Percentiles rank a stretch among this genome's conserved stretches.
These are phyloP conservation scores for Cryomyces minteri DNA, from an alignment of 495 filamentous ascomycete species.

Conservation along the genomic window DNA sequence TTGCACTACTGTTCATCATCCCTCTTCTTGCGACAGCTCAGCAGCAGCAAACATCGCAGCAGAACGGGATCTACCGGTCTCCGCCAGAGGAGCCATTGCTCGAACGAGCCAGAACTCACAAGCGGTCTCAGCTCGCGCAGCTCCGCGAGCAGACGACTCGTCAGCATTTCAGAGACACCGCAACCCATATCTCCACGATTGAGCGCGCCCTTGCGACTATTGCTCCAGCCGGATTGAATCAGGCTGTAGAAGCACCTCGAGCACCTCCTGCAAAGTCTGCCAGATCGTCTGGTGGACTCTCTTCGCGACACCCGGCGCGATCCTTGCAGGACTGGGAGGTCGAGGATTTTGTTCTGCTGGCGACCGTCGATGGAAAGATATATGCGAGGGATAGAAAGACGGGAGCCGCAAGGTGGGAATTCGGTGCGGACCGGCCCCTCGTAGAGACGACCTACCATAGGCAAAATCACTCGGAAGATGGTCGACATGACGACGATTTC, in stretches of 20 bases:
- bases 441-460: constrained; percentile 78
- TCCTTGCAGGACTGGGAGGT: constrained; percentile 97
- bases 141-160: neutral
- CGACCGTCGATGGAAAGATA: constrained; percentile 95
- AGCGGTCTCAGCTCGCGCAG: constrained; percentile 6
- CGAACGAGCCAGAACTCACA: constrained; percentile 6
- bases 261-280: constrained; percentile 42
- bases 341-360: constrained; percentile 98
- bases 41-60: constrained; percentile 35
- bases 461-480: constrained; percentile 41
- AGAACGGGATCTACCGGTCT: constrained; percentile 13
- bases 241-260: constrained; percentile 21
- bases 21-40: constrained; percentile 32
- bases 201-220: constrained; percentile 86
- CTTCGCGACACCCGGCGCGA: constrained; percentile 75
- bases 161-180: neutral
- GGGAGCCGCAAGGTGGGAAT: constrained; percentile 64
- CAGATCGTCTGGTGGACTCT: constrained; percentile 45
- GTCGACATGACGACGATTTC: constrained; percentile 50
- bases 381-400: constrained; percentile 82
- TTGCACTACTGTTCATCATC: constrained; percentile 31
- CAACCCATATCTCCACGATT: constrained; percentile 33
- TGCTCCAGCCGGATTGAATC: constrained; percentile 49
- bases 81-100: constrained; percentile 16
- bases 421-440: constrained; percentile 67